Percentiles rank a stretch among this genome's conserved stretches.
Conservation (phyloP, 2,329 filamentous ascomycete genomes). For the Alternaria sp. region DNA sequence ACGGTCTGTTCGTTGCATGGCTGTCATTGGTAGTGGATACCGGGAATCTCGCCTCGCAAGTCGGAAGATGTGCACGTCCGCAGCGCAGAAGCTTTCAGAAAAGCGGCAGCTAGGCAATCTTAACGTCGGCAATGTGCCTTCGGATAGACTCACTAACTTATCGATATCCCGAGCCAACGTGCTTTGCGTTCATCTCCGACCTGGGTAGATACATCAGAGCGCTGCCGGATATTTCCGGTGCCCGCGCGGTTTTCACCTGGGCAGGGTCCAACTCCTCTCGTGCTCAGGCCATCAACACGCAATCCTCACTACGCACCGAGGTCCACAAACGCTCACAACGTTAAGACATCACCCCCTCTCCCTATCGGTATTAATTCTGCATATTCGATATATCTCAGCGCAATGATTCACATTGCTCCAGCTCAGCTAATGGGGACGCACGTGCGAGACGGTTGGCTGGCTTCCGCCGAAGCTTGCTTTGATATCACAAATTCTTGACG, state of each 20-base stretch:
- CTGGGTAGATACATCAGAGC: neutral
- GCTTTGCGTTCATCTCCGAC: neutral
- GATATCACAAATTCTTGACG: neutral
- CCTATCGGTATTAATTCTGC: neutral
- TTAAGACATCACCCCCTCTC: neutral
- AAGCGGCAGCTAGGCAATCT: neutral
- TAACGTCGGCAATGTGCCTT: neutral
- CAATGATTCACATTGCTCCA: neutral
- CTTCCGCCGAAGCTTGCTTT: neutral
- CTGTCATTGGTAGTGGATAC: neutral
- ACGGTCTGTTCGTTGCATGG: neutral
- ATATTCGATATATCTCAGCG: neutral
- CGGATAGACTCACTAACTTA: neutral
- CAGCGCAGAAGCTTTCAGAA: neutral
- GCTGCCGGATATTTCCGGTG: neutral
- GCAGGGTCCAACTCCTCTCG: neutral
- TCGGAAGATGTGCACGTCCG: neutral
- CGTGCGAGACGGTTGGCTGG: neutral
- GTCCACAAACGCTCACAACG: neutral
- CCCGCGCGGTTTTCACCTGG: neutral
- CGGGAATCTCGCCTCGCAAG: neutral
- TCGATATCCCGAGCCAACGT: neutral
- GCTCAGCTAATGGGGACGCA: neutral
- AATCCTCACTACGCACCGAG: neutral
- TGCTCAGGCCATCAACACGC: neutral